A percentile compares a stretch with the other conserved stretches of the same genome.
Conservation (phyloP, 1,284 basidiomycete genomes). For the Ustilago hordei region DNA sequence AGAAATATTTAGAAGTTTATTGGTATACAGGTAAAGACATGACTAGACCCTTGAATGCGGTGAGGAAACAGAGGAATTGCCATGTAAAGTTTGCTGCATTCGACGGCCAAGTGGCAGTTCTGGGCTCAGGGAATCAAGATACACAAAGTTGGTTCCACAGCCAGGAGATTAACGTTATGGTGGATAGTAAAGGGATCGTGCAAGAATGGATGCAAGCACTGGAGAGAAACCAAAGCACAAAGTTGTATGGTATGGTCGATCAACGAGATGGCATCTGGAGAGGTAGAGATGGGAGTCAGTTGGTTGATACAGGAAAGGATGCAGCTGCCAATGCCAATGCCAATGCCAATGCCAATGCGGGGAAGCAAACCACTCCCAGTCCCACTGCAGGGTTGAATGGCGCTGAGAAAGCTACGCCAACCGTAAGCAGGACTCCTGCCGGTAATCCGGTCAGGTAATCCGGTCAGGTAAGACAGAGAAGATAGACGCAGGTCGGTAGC, state of each 20-base stretch:
- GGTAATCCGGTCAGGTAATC: not conserved
- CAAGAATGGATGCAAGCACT: conserved; percentile 77
- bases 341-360: conserved; percentile 18
- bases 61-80: conserved; percentile 80
- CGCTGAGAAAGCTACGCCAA: not conserved
- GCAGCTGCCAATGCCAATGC: conserved; percentile 1
- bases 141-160: conserved; percentile 81
- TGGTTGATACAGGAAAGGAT: conserved; percentile 60
- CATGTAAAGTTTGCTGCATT: conserved; percentile 78
- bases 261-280: conserved; percentile 78
- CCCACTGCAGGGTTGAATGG: not conserved
- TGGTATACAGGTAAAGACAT: conserved; percentile 79
- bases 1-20: conserved; percentile 76
- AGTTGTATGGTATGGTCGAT: conserved; percentile 76
- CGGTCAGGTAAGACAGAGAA: not conserved
- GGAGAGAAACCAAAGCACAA: conserved; percentile 78
- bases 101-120: conserved; percentile 79
- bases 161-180: conserved; percentile 81
- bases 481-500: not conserved
- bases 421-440: not conserved
- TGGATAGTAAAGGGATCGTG: conserved; percentile 77
- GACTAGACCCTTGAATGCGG: conserved; percentile 79
- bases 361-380: not conserved
- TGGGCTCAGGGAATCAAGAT: conserved; percentile 77
- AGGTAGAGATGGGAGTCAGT: conserved; percentile 71